A percentile compares a stretch with the other conserved stretches of the same genome.
phyloP scores from a whole-genome alignment of 257 asterid species.

The Ligustrum vulgare region DNA sequence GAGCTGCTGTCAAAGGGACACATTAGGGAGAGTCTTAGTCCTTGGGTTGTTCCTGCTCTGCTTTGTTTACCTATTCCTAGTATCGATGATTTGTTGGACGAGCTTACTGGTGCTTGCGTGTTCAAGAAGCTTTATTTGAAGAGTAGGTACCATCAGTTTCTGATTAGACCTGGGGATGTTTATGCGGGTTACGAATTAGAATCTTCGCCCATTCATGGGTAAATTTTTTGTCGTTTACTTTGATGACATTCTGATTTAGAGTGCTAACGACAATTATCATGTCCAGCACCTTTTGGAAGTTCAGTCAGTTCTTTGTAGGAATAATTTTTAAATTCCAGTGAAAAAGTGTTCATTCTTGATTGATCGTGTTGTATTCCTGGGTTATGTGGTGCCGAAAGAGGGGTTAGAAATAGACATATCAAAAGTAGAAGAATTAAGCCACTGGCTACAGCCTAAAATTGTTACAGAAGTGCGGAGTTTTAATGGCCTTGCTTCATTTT shows the following conservation, averaged over 20 bases:
- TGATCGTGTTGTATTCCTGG: too few species aligned
- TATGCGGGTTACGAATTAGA: slow-evolving; percentile 4
- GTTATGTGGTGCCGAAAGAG: too few species aligned
- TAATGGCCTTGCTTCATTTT: background rate
- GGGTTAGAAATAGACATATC: background rate
- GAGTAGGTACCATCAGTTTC: slow-evolving; percentile 8
- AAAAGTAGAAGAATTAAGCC: background rate
- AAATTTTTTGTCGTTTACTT: slow-evolving; percentile 14
- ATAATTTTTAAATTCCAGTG: too few species aligned
- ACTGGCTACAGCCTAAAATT: background rate
- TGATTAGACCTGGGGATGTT: background rate
- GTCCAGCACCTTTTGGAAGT: background rate
- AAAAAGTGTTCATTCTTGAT: too few species aligned
- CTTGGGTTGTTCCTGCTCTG: too few species aligned
- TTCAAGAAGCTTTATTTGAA: too few species aligned
- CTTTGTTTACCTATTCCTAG: too few species aligned
- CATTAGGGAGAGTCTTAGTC: too few species aligned
- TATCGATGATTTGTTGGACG: too few species aligned
- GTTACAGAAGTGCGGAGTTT: background rate
- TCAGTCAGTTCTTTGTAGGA: background rate
- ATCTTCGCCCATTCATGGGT: background rate
- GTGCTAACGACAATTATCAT: background rate
- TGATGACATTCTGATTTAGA: slow-evolving; percentile 11
- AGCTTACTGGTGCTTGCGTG: too few species aligned
- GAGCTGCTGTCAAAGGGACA: too few species aligned